These are phyloP conservation scores for Colletotrichum sp. DNA, from an alignment of 2,329 filamentous ascomycete species.

Conservation along the genomic window DNA sequence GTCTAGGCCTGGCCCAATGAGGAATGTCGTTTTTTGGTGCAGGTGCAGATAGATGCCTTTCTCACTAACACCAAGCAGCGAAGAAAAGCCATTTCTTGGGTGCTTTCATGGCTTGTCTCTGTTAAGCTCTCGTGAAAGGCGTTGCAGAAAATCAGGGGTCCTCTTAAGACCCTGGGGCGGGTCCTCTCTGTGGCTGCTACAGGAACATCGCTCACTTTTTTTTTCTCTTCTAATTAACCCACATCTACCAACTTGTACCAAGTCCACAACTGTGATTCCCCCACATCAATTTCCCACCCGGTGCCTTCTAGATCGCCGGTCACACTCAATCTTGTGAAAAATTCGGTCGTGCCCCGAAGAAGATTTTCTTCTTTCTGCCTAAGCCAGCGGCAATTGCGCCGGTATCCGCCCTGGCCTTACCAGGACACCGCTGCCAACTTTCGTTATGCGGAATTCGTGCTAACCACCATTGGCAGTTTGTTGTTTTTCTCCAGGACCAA, in stretches of 20 bases:
- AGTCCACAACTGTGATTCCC: not conserved
- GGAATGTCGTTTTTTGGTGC: not conserved
- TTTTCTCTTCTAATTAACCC: not conserved
- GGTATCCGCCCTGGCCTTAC: not conserved
- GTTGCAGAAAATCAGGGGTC: not conserved
- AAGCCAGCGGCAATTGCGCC: not conserved
- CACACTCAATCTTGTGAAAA: not conserved
- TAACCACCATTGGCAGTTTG: not conserved
- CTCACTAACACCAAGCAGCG: not conserved
- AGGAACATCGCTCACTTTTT: not conserved
- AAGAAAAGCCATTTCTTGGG: not conserved
- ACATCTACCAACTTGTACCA: not conserved
- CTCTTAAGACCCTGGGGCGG: not conserved
- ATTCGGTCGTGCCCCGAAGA: not conserved
- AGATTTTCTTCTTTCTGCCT: not conserved
- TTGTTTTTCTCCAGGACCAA: not conserved
- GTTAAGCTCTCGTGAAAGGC: not conserved
- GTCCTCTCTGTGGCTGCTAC: not conserved
- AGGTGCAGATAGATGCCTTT: not conserved
- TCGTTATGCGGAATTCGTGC: not conserved
- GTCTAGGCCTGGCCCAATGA: not conserved
- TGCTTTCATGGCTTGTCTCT: not conserved
- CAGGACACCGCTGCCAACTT: conserved; percentile 8
- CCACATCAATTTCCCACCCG: conserved; percentile 5
- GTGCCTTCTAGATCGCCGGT: conserved; percentile 6